A percentile compares a stretch with the other conserved stretches of the same genome.
Evolutionary conservation across 345 rosid species (phyloP).

Genomic region (Bretschneidera sinensis): DNA sequence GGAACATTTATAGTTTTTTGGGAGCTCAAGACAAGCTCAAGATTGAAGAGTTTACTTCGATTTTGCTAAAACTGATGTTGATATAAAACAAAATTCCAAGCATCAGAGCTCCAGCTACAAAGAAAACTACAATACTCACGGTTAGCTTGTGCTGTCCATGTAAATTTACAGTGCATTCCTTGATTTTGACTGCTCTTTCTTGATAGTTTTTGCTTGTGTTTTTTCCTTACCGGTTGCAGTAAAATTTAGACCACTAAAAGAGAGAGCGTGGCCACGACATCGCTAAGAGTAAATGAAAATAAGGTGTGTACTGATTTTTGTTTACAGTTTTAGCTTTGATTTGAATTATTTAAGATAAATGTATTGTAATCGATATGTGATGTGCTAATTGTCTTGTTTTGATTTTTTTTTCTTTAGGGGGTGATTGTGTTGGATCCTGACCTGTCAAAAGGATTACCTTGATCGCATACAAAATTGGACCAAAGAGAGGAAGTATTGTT

Average conservation of each 20-base stretch:
- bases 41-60: background rate
- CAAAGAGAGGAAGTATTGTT: constrained; percentile 75
- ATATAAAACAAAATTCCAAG: constrained; percentile 43
- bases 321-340: constrained; percentile 2
- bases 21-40: background rate
- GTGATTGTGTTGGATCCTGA: constrained; percentile 86
- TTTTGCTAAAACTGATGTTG: constrained; percentile 15
- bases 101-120: constrained; percentile 59
- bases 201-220: background rate
- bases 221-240: constrained; percentile 65
- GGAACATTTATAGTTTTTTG: too few relatives aligned
- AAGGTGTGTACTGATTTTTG: constrained; percentile 34
- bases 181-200: background rate
- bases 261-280: constrained; percentile 70
- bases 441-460: constrained; percentile 74
- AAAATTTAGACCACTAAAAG: constrained; percentile 69
- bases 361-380: constrained; percentile 4
- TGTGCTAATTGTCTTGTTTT: constrained; percentile 17
- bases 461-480: constrained; percentile 79
- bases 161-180: too few relatives aligned
- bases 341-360: background rate
- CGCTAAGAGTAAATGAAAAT: constrained; percentile 55
- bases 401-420: constrained; percentile 41
- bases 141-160: constrained; percentile 29
- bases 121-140: constrained; percentile 62